Conservation (phyloP, 129 eudicot species). For the Mikania micrantha region DNA sequence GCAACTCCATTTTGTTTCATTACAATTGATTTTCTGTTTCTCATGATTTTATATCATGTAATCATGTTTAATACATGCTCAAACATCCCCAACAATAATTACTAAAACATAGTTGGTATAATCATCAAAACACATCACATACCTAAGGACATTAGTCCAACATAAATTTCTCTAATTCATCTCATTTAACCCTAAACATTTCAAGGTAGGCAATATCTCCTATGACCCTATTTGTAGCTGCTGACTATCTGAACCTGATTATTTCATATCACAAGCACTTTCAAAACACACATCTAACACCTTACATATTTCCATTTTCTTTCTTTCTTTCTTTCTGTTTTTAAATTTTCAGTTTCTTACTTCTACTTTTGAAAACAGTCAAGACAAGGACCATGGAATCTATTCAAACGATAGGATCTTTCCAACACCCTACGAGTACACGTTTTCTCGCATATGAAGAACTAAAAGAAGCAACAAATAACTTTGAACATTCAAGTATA, state of each 20-base stretch:
- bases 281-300: not conserved
- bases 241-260: not conserved
- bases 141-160: not conserved
- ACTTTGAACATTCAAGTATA: slow-evolving; percentile 68
- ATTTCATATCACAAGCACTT: not conserved
- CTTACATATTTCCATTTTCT: not conserved
- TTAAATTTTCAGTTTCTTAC: not conserved
- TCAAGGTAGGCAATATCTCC: not conserved
- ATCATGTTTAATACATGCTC: not conserved
- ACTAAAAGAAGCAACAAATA: slow-evolving; percentile 87
- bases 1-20: not conserved
- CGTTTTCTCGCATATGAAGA: slow-evolving; percentile 87
- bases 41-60: not conserved
- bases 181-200: not conserved
- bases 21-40: not conserved
- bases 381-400: slow-evolving; percentile 50
- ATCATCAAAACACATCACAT: not conserved
- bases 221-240: not conserved
- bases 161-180: not conserved
- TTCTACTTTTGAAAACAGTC: slow-evolving; percentile 24
- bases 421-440: slow-evolving; percentile 84
- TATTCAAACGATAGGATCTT: slow-evolving; percentile 56
- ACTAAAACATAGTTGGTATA: not conserved
- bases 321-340: not conserved
- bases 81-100: not conserved